phyloP scores from a whole-genome alignment of 495 filamentous ascomycete species.

The Talaromyces trachyspermus region DNA sequence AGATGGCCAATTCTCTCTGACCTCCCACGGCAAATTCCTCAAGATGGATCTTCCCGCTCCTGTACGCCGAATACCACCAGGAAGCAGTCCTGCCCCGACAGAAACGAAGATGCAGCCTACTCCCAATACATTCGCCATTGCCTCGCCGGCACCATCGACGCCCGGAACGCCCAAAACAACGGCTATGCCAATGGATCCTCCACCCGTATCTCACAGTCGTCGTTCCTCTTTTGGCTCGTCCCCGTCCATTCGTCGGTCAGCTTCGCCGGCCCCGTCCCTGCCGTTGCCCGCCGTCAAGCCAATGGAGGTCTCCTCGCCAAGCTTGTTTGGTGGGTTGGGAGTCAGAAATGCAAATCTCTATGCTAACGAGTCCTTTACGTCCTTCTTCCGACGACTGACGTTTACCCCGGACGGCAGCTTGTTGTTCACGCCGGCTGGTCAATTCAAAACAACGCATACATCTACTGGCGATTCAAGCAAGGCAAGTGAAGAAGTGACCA shows the following conservation, averaged over 20 bases:
- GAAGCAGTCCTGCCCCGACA: constrained; percentile 86
- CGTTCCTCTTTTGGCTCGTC: constrained; percentile 93
- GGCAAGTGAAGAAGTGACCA: constrained; percentile 75
- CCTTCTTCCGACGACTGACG: constrained; percentile 90
- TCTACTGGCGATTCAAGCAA: constrained; percentile 60
- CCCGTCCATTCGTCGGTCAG: constrained; percentile 74
- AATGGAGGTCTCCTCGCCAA: constrained; percentile 76
- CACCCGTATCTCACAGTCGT: constrained; percentile 81
- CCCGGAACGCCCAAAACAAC: constrained; percentile 91
- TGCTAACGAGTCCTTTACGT: constrained; percentile 94
- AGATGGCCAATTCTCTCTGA: constrained; percentile 90
- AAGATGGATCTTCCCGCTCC: constrained; percentile 97
- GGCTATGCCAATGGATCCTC: constrained; percentile 94
- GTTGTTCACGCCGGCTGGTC: constrained; percentile 90
- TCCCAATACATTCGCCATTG: constrained; percentile 52
- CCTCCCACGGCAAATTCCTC: constrained; percentile 61
- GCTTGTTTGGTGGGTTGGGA: constrained; percentile 49
- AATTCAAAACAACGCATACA: constrained; percentile 78
- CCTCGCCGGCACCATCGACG: constrained; percentile 82
- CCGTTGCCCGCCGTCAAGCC: constrained; percentile 97
- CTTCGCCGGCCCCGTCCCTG: constrained; percentile 90
- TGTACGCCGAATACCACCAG: constrained; percentile 77
- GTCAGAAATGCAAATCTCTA: constrained; percentile 85
- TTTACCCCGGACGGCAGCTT: constrained; percentile 95
- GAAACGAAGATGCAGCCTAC: constrained; percentile 58